Conservation (phyloP, 169 alveolate species). For the Cryptosporidium muris region DNA sequence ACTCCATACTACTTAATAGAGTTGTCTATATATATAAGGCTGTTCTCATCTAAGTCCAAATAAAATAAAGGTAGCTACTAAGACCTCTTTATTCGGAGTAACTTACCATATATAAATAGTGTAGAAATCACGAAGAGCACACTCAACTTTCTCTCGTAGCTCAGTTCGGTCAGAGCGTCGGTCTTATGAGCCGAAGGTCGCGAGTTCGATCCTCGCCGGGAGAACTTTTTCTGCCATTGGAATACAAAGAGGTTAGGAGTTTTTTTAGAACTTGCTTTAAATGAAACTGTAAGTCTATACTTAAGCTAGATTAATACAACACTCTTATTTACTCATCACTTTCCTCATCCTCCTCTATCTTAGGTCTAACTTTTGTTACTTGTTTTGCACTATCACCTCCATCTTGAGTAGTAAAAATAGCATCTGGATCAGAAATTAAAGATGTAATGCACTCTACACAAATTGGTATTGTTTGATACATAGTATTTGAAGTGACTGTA, state of each 20-base stretch:
- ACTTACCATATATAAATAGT: neutral
- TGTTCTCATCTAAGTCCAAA: too few relatives aligned
- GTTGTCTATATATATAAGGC: too few relatives aligned
- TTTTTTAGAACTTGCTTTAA: neutral
- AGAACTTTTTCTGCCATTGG: constrained; percentile 73
- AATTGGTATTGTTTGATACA: constrained; percentile 61
- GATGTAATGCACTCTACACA: constrained; percentile 61
- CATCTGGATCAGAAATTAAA: constrained; percentile 32
- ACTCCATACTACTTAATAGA: too few relatives aligned
- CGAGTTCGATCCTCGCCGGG: constrained; percentile 84
- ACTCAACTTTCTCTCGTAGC: constrained; percentile 76
- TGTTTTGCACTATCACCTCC: too few relatives aligned
- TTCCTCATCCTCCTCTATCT: neutral
- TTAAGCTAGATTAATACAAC: neutral
- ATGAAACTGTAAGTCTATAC: neutral
- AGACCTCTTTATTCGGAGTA: too few relatives aligned
- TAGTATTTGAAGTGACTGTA: constrained; percentile 3
- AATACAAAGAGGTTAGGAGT: neutral
- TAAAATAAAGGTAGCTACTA: too few relatives aligned
- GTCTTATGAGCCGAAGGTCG: constrained; percentile 85
- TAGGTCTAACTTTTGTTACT: neutral
- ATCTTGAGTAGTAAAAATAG: neutral
- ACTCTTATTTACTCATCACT: neutral
- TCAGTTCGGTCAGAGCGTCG: constrained; percentile 84
- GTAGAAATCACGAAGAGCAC: neutral